Percentiles rank a stretch among this genome's conserved stretches.
phyloP scores from a whole-genome alignment of 805 yeast species.

The Komagataella mondaviorum region DNA sequence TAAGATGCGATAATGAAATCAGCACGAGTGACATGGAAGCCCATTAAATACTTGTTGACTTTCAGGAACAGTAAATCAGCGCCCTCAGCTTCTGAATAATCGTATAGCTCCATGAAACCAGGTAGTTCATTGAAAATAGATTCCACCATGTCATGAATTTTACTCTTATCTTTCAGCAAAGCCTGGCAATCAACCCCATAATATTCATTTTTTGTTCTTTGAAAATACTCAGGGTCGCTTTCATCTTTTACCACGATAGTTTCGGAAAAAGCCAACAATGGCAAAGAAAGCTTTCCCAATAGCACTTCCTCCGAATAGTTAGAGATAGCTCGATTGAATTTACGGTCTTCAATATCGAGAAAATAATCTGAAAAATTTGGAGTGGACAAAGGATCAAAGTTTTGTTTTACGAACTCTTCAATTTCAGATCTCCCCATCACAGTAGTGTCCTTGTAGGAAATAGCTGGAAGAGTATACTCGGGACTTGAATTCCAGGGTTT shows the following conservation, averaged over 20 bases:
- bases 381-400: not conserved
- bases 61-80: not conserved
- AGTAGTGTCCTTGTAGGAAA: not conserved
- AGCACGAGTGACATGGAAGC: not conserved
- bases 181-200: constrained; percentile 1
- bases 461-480: constrained; percentile 1
- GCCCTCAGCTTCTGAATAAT: not conserved
- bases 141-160: not conserved
- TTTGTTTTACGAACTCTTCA: not conserved
- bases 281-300: not conserved
- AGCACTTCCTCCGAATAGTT: not conserved
- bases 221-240: constrained; percentile 1
- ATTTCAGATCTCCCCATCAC: constrained; percentile 1
- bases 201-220: not conserved
- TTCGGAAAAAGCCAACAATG: constrained; percentile 1
- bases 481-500: not conserved
- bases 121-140: not conserved
- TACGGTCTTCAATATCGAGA: not conserved
- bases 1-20: constrained; percentile 1
- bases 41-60: not conserved
- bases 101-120: not conserved
- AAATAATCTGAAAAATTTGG: not conserved
- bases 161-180: not conserved
- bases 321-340: not conserved
- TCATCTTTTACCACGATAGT: not conserved